phyloP scores from a whole-genome alignment of 352 stramenopile genomes.

The Pythium guiyangense region DNA sequence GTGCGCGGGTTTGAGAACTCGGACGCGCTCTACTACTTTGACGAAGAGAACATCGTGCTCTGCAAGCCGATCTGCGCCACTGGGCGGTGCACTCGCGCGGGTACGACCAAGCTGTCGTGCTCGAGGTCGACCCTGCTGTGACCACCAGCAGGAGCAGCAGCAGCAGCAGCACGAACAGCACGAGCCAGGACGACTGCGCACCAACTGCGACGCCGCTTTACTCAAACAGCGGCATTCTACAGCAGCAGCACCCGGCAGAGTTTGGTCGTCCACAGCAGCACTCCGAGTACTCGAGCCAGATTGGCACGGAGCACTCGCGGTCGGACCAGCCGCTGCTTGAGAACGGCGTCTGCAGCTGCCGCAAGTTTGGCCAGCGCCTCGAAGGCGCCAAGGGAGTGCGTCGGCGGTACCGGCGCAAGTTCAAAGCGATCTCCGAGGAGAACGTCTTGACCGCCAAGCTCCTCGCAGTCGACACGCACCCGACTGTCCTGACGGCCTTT shows the following conservation, averaged over 20 bases:
- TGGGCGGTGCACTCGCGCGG: too few species aligned
- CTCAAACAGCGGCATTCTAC: constrained; percentile 6
- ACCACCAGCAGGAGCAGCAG: too few species aligned
- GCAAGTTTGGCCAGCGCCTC: constrained; percentile 31
- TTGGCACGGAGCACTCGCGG: not conserved
- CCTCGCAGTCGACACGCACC: constrained; percentile 9
- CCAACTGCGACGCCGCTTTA: too few species aligned
- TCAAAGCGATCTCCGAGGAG: constrained; percentile 17
- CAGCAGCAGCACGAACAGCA: too few species aligned
- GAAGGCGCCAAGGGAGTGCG: constrained; percentile 14
- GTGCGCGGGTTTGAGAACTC: constrained; percentile 15
- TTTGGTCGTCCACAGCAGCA: too few species aligned
- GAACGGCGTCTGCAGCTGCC: constrained; percentile 26
- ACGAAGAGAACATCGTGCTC: constrained; percentile 20
- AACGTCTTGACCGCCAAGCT: constrained; percentile 19
- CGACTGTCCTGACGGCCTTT: constrained; percentile 4
- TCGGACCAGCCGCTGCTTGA: constrained; percentile 4
- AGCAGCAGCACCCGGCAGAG: constrained; percentile 11
- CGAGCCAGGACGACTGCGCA: too few species aligned
- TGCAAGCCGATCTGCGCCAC: constrained; percentile 11
- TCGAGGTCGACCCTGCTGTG: too few species aligned
- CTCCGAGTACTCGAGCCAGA: constrained; percentile 1
- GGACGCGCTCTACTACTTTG: constrained; percentile 18
- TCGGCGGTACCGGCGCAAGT: constrained; percentile 18
- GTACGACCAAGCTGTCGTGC: not conserved